These are phyloP conservation scores for Cyclotella kingstonii DNA, from an alignment of 108 stramenopile species.

Conservation along the genomic window DNA sequence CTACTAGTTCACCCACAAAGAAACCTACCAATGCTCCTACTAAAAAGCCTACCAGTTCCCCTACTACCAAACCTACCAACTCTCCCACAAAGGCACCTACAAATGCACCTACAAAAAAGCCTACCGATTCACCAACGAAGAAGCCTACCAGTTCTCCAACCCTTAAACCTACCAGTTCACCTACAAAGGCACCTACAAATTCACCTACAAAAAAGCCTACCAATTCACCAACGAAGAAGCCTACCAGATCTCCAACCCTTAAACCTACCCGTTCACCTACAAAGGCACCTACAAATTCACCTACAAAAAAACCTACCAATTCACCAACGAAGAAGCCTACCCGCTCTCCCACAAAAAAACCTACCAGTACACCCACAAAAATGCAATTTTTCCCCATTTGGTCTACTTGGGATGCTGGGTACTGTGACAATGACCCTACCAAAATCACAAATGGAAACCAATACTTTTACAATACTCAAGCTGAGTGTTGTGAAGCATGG, in stretches of 20 bases:
- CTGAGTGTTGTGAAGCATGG: conserved; percentile 10
- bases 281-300: background rate
- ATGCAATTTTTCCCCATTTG: conserved; percentile 6
- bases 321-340: background rate
- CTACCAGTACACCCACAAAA: background rate
- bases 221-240: too few species aligned
- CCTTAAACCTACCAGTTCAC: background rate
- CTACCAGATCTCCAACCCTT: background rate
- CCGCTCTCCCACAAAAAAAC: background rate
- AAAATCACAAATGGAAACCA: background rate
- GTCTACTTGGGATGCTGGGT: conserved; percentile 6
- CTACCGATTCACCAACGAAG: too few species aligned
- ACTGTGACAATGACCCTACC: conserved; percentile 6
- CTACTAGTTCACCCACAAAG: background rate
- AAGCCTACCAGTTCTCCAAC: background rate
- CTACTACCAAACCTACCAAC: too few species aligned
- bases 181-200: too few species aligned
- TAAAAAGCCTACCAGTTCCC: background rate
- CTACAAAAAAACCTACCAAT: background rate
- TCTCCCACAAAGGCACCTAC: conserved; percentile 4
- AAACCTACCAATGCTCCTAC: background rate
- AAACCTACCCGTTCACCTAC: background rate
- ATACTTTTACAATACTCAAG: conserved; percentile 6
- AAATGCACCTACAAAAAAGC: background rate
- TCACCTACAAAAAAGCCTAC: too few species aligned